Conservation (phyloP, 2,329 filamentous ascomycete genomes). For the Fusarium anthophilum region DNA sequence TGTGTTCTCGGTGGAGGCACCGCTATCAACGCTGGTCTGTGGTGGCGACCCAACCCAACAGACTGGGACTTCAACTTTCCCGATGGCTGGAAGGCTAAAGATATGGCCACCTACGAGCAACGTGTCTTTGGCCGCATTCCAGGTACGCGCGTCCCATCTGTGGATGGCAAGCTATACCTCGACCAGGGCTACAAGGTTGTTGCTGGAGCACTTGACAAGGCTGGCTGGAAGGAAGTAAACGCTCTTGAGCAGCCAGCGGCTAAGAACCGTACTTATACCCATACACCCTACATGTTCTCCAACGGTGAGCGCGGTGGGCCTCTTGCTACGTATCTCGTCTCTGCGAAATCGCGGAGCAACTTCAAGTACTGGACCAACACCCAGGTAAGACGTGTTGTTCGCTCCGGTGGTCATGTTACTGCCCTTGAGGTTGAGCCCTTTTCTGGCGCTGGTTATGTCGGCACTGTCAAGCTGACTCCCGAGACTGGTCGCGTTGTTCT, state of each 20-base stretch:
- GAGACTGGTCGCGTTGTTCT: conserved; percentile 11
- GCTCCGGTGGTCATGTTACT: conserved; percentile 5
- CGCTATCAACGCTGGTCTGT: conserved; percentile 7
- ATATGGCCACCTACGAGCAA: conserved; percentile 9
- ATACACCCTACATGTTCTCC: neutral
- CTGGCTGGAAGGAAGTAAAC: neutral
- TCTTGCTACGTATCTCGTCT: conserved; percentile 10
- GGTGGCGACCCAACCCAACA: conserved; percentile 8
- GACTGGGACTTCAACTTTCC: conserved; percentile 14
- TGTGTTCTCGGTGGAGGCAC: conserved; percentile 13
- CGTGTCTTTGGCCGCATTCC: conserved; percentile 9
- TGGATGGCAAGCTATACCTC: conserved; percentile 6
- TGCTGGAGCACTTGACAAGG: neutral
- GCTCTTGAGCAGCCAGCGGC: neutral
- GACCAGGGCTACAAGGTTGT: conserved; percentile 9
- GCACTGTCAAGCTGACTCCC: conserved; percentile 10
- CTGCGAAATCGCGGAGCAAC: neutral
- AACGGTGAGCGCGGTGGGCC: conserved; percentile 1
- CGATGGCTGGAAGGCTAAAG: conserved; percentile 11
- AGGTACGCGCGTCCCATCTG: neutral
- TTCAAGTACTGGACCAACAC: conserved; percentile 17
- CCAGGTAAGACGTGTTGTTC: conserved; percentile 5
- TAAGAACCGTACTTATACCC: conserved; percentile 1
- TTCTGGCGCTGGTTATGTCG: neutral
- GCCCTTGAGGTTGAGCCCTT: conserved; percentile 2